Base-by-base conservation (phyloP, 208 protist genomes). In the Tritrichomonas foetus region DNA sequence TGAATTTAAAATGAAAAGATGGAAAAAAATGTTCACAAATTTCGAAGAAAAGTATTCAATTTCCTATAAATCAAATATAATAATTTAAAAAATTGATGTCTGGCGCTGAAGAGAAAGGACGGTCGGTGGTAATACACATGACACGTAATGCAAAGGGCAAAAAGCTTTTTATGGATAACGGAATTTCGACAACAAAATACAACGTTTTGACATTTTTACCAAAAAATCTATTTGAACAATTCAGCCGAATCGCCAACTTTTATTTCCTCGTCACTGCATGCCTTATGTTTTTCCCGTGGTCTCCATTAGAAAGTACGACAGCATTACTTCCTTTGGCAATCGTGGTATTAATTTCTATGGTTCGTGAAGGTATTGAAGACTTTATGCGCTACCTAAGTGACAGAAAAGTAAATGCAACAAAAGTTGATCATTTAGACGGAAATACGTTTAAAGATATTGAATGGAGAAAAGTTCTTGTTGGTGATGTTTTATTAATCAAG, bases 391-490 rank as follows among this genome's bases (percentile, higher is more conserved):
- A 64, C 33, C 22, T 33, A 64, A 33, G 20, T 49, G 89, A 93
- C 49, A 44, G 47, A 72, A 93, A 69, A 64, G 39, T 69, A 3
- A 93, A 93, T 39, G 30, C 55, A 16, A 49, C 57, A 0, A 47
- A 25, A 33, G 69, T 39, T 0, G 33, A 69, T 30, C 41, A 66
- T 5, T 22, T 84, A 25, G 33, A 49, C 61, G 39, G 57, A 22
- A 41, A 55, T 27, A 41, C 93, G 69, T 97, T 96, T 61, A 57
- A 41, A n/a, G 84, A 94, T 25, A 41, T 96, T n/a, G 36, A 82
- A 61, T 97, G 96, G 96, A 94, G 92, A 89, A 69, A 97, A 66
- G 78, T 97, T 49, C 50, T 93, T 36, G 95, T 96, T n/a, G 95
- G 95, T n/a, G 95, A 97, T 89, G 89, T 96, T 94, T 94, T 97